Evolutionary conservation across 2,329 filamentous ascomycete genomes (phyloP).

Genomic region (Juglanconis sp.): DNA sequence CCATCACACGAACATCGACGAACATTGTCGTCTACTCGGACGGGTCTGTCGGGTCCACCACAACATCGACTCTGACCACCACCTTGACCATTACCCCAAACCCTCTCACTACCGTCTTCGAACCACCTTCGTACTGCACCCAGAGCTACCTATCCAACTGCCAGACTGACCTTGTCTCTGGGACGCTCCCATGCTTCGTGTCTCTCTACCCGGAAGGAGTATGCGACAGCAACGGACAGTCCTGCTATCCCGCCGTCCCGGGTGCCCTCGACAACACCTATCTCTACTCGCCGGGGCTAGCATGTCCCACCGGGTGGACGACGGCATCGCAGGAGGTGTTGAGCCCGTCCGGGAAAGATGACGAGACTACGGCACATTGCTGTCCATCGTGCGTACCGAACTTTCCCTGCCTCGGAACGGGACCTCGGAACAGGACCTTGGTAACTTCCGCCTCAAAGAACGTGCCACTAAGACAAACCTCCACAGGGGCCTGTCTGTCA

Average conservation of each 20-base stretch:
- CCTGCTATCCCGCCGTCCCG: slow-evolving; percentile 7
- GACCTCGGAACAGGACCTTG: too few relatives aligned
- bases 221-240: slow-evolving; percentile 10
- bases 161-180: slow-evolving; percentile 6
- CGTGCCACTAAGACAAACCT: neutral
- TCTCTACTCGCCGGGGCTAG: slow-evolving; percentile 10
- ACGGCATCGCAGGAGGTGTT: slow-evolving; percentile 12
- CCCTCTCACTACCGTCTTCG: slow-evolving; percentile 9
- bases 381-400: slow-evolving; percentile 12
- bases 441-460: too few relatives aligned
- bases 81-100: slow-evolving; percentile 6
- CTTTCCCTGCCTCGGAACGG: neutral
- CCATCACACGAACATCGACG: slow-evolving; percentile 4
- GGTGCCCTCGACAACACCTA: slow-evolving; percentile 10
- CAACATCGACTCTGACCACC: slow-evolving; percentile 1
- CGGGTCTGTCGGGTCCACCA: neutral
- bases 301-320: slow-evolving; percentile 11
- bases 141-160: slow-evolving; percentile 14
- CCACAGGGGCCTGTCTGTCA: slow-evolving; percentile 7
- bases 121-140: slow-evolving; percentile 11
- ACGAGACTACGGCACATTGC: slow-evolving; percentile 15
- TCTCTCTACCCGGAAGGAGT: slow-evolving; percentile 5
- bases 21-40: neutral
- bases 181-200: slow-evolving; percentile 6
- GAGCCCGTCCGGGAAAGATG: slow-evolving; percentile 3